Percentiles rank a stretch among this genome's conserved stretches.
These are phyloP conservation scores for Irpex sp. DNA, from an alignment of 1,284 basidiomycete genomes.

Conservation along the genomic window DNA sequence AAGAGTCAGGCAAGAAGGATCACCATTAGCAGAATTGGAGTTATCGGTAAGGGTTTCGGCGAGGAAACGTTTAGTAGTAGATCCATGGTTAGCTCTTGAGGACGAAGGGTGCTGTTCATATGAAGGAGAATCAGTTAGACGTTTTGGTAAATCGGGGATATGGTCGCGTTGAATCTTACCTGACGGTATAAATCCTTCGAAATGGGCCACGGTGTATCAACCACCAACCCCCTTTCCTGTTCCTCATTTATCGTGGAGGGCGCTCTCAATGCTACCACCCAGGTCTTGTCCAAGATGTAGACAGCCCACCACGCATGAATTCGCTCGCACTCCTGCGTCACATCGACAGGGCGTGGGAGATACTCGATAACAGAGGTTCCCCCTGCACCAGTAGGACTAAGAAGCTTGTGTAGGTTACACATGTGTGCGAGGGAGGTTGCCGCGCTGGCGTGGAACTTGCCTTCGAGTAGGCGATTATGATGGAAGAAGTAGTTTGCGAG, in stretches of 20 bases:
- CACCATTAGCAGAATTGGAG: not conserved
- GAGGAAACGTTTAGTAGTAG: conserved; percentile 11
- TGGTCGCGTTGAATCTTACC: conserved; percentile 4
- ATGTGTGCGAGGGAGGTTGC: conserved; percentile 30
- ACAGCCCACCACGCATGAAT: conserved; percentile 17
- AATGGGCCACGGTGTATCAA: conserved; percentile 16
- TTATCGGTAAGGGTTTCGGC: conserved; percentile 5
- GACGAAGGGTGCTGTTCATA: conserved; percentile 6
- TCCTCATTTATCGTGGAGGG: conserved; percentile 13
- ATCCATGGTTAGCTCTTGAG: conserved; percentile 5
- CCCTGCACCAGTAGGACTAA: not conserved
- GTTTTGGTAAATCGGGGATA: too few species aligned
- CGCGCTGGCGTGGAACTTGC: conserved; percentile 31
- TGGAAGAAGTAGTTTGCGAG: conserved; percentile 36
- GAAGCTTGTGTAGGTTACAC: conserved; percentile 14
- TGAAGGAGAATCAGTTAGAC: not conserved
- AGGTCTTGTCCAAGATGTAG: conserved; percentile 31
- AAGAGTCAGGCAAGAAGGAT: conserved; percentile 7
- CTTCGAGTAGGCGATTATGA: conserved; percentile 33
- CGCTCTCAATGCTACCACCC: conserved; percentile 12
- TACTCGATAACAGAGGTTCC: not conserved
- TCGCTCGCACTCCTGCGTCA: conserved; percentile 13
- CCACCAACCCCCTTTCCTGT: conserved; percentile 7
- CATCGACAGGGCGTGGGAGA: conserved; percentile 9
- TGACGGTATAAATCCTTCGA: conserved; percentile 10